Base-by-base conservation (phyloP, 441 rosid genomes). In the Rhodomyrtus psidioides region DNA sequence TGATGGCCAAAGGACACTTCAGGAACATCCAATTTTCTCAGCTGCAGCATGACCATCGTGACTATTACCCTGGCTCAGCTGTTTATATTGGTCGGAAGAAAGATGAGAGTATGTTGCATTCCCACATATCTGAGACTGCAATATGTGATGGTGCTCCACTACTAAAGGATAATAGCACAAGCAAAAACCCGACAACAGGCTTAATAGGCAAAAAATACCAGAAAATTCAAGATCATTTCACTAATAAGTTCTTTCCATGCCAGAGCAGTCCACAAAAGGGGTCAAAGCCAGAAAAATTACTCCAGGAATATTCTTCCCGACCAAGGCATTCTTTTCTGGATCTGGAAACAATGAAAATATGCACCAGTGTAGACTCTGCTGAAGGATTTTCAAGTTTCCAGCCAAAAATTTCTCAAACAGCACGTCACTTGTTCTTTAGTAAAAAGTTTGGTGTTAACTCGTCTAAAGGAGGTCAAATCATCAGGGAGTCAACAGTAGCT, bases 271-370 rank as follows among this genome's bases (percentile, higher is more conserved):
- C 87, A 49, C 49, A 59, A 46, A 85, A 84, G 51, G 56, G 58
- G 17, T 65, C 55, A n/a, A 85, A 87, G 88, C 57, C 62, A 10
- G 87, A 82, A 75, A 88, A 88, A 30, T 85, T 81, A 30, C 62
- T 83, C 86, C 83, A 87, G 56, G 86, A 85, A 85, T 84, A 85
- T 83, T 87, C 39, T 86, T 87, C 92, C 21, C 84, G 82, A 70
- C 90, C 92, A 21, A 86, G 88, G 82, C 57, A 42, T 55, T 79
- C 92, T 79, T 82, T 86, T 59, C 87, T 75, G 79, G 91, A 90
- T 90, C 87, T 79, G 58, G 90, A 87, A 84, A 89, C 92, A 10
- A 90, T 91, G 95, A 91, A 94, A 91, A 91, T 91, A 82, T 83
- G 87, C 82, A 56, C 96, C 16, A 81, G 91, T 15, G 86, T 85